A percentile compares a stretch with the other conserved stretches of the same genome.
Conservation (phyloP, 192 early-diverging fungal species). For the Backusella luteola region DNA sequence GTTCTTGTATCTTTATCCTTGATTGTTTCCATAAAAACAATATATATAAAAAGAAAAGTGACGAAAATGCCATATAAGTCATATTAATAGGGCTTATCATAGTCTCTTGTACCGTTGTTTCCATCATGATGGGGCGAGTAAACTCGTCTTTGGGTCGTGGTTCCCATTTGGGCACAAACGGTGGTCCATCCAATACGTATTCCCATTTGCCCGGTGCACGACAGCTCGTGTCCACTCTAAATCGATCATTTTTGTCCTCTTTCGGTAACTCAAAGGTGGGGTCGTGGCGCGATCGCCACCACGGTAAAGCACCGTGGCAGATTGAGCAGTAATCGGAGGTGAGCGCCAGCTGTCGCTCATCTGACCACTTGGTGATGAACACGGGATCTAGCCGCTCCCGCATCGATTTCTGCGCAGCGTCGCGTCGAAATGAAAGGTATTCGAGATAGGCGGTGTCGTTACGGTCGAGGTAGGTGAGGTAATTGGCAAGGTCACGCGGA, state of each 20-base stretch:
- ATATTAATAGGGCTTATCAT: background rate
- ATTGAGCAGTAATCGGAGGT: slow-evolving; percentile 13
- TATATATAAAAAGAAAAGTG: background rate
- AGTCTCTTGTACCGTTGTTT: background rate
- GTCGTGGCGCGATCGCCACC: background rate
- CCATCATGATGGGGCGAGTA: background rate
- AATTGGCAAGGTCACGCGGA: slow-evolving; percentile 17
- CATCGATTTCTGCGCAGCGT: background rate
- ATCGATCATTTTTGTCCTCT: background rate
- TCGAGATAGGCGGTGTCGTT: slow-evolving; percentile 17
- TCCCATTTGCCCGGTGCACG: slow-evolving; percentile 4
- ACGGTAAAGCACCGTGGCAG: slow-evolving; percentile 6
- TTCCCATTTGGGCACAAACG: background rate
- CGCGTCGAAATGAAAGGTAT: background rate
- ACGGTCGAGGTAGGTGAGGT: slow-evolving; percentile 11
- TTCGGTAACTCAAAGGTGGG: background rate
- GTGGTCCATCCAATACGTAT: background rate
- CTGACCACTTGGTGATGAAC: slow-evolving; percentile 11
- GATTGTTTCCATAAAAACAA: slow-evolving; percentile 3
- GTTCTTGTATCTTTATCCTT: background rate
- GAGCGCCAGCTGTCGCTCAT: background rate
- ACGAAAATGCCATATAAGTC: background rate
- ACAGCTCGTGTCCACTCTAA: slow-evolving; percentile 14
- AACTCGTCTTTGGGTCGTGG: slow-evolving; percentile 6
- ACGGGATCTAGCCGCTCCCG: slow-evolving; percentile 1